Conservation (phyloP, 768 basidiomycete genomes). For the Naematelia aurantialba region DNA sequence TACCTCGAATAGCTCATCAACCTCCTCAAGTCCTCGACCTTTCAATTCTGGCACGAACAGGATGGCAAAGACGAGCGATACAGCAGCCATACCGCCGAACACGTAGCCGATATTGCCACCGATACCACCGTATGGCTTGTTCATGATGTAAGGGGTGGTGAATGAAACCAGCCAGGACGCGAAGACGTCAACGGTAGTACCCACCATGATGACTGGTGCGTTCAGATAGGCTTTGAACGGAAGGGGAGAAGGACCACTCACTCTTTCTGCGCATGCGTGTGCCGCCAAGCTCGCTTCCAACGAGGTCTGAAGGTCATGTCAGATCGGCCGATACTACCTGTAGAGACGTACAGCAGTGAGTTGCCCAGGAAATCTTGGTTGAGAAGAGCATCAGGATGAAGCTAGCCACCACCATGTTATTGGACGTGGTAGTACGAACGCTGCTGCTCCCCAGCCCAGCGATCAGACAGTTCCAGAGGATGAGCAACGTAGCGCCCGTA, state of each 20-base stretch:
- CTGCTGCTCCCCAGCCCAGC: slow-evolving; percentile 16
- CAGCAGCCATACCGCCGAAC: slow-evolving; percentile 9
- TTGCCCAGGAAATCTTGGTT: slow-evolving; percentile 20
- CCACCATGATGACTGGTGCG: background rate
- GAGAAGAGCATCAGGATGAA: slow-evolving; percentile 23
- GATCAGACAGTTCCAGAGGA: slow-evolving; percentile 18
- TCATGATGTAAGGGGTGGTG: slow-evolving; percentile 14
- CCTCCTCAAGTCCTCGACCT: slow-evolving; percentile 7
- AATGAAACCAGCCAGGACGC: slow-evolving; percentile 16
- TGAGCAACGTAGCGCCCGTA: slow-evolving; percentile 13
- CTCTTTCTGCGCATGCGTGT: slow-evolving; percentile 26
- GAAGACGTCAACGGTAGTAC: slow-evolving; percentile 15
- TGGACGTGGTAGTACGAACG: background rate
- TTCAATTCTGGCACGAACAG: slow-evolving; percentile 18
- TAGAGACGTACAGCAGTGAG: slow-evolving; percentile 14
- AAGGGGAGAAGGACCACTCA: background rate
- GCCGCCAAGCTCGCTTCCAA: slow-evolving; percentile 25
- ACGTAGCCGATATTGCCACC: slow-evolving; percentile 14
- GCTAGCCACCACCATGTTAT: slow-evolving; percentile 17
- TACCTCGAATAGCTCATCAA: slow-evolving; percentile 10
- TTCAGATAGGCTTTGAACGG: background rate
- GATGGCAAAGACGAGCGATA: slow-evolving; percentile 14
- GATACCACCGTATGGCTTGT: slow-evolving; percentile 7
- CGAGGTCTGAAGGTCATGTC: slow-evolving; percentile 8
- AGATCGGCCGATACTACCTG: background rate